Base-by-base conservation (phyloP, 352 stramenopile species). In the Pythium pyrilobum region DNA sequence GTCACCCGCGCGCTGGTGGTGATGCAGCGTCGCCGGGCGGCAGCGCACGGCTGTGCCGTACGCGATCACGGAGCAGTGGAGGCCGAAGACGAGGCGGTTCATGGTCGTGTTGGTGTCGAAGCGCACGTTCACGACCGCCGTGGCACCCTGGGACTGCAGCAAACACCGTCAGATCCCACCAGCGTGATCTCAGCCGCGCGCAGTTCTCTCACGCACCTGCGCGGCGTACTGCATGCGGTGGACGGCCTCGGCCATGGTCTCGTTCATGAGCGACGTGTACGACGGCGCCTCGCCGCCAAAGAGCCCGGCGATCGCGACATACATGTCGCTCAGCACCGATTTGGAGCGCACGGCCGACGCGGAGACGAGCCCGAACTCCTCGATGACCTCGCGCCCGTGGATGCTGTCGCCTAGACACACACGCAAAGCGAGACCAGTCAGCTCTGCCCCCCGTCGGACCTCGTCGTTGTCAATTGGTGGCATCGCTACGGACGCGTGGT, bases 61-160 rank as follows among this genome's bases (percentile, higher is more conserved):
- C 53, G 78, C 86, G 21, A 90, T 76, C 13, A 88, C 75, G 3
- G 78, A 87, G 63, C 79, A 90, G 62, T 92, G 81, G 56, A 92
- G 71, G 10, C 81, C 81, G 43, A 92, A 92, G 37, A 92, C 77
- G 41, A 92, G 72, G 36, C 81, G 79, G 44, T 92, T 92, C 81
- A 92, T 92, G 12, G 81, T 89, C 64, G 77, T 88, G 63, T 87
- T 92, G 36, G 79, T 85, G 62, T 90, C 79, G 56, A 92, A 90
- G 40, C 80, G 80, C 50, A 89, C 81, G 40, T 86, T 89, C 45
- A 92, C 71, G 25, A 92, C 66, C 11, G 79, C 75, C 23, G 81
- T 90, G n/a, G 81, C 81, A 0, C 81, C 81, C 28, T 86, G 73
- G 23, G 77, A 82, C 69, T 85, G 47, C 3, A 43, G 23, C 16